Conservation (phyloP, 192 early-diverging fungal genomes). For the Spizellomyces sp. region DNA sequence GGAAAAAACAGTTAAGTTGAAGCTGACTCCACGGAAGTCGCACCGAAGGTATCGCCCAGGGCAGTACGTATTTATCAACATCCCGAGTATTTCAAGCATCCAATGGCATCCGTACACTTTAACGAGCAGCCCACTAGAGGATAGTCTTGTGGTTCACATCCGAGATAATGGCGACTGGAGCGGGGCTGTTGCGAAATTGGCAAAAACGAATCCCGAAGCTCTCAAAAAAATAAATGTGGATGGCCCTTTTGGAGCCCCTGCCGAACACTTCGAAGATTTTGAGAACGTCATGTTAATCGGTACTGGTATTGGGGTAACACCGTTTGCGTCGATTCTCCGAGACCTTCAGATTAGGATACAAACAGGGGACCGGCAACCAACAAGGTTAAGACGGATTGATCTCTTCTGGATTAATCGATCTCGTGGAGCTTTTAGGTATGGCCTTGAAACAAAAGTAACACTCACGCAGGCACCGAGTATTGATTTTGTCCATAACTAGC, state of each 20-base stretch:
- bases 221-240: slow-evolving; percentile 50
- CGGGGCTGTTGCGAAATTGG: slow-evolving; percentile 53
- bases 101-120: slow-evolving; percentile 86
- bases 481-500: slow-evolving; percentile 19
- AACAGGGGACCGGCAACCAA: slow-evolving; percentile 29
- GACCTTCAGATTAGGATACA: slow-evolving; percentile 68
- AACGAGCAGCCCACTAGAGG: slow-evolving; percentile 75
- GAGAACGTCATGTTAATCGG: slow-evolving; percentile 66
- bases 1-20: slow-evolving; percentile 40
- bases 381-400: slow-evolving; percentile 62
- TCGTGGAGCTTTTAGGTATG: slow-evolving; percentile 50
- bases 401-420: slow-evolving; percentile 80
- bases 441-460: background rate
- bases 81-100: slow-evolving; percentile 57
- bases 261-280: slow-evolving; percentile 70
- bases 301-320: slow-evolving; percentile 79
- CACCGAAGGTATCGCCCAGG: slow-evolving; percentile 71
- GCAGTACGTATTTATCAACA: slow-evolving; percentile 75
- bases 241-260: slow-evolving; percentile 72
- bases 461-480: background rate
- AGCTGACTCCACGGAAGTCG: slow-evolving; percentile 71
- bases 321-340: slow-evolving; percentile 69
- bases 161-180: slow-evolving; percentile 77
- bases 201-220: slow-evolving; percentile 38
- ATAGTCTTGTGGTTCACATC: slow-evolving; percentile 75